Percentiles rank a stretch among this genome's conserved stretches.
Conservation (phyloP, 306 rosid species). For the Acacia acuminata region DNA sequence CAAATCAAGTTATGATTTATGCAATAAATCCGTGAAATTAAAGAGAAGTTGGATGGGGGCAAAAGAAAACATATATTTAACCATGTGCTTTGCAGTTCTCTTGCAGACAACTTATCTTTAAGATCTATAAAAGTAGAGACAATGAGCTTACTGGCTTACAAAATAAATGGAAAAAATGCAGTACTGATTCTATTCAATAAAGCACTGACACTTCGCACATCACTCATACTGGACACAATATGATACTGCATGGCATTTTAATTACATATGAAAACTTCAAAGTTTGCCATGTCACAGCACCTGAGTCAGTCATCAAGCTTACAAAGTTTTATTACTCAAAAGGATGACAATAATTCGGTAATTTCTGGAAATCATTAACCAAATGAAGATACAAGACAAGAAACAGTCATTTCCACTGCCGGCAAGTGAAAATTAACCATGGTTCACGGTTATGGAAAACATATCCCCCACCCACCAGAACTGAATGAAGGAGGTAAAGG, state of each 20-base stretch:
- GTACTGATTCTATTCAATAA: not conserved
- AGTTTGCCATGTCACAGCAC: too few species aligned
- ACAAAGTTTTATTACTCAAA: too few species aligned
- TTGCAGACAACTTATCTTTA: slow-evolving; percentile 13
- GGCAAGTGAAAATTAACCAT: not conserved
- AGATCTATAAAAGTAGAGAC: not conserved
- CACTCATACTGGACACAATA: not conserved
- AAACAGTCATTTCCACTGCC: not conserved
- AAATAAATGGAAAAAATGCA: not conserved
- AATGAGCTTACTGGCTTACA: not conserved
- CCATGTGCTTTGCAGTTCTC: not conserved
- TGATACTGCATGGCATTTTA: too few species aligned
- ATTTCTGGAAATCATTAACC: not conserved
- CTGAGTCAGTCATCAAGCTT: too few species aligned
- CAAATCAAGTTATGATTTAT: slow-evolving; percentile 1
- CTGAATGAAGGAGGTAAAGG: not conserved
- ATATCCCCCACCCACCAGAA: not conserved
- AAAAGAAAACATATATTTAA: not conserved
- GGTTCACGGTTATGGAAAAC: not conserved
- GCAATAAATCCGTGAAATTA: slow-evolving; percentile 2
- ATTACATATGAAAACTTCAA: too few species aligned
- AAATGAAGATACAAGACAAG: not conserved
- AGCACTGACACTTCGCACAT: not conserved
- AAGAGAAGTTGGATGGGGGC: not conserved
- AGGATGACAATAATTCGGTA: not conserved